phyloP scores from a whole-genome alignment of 129 eudicot species.

The Erigeron canadensis region DNA sequence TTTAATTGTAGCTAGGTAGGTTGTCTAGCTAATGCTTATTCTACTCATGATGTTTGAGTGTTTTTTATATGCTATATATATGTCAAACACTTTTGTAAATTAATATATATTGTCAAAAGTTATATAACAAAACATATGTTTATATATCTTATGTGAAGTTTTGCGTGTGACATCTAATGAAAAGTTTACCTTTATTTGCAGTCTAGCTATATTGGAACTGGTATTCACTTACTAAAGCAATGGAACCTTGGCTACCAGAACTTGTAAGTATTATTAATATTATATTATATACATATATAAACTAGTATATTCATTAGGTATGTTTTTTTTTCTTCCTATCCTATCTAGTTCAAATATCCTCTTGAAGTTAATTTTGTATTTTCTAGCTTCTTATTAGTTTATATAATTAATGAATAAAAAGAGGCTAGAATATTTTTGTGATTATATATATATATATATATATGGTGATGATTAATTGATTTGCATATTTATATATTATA shows the following conservation, averaged over 20 bases:
- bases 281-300: no score
- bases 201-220: conserved; percentile 23
- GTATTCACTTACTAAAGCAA: background rate
- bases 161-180: conserved; percentile 17
- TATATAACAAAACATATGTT: no score
- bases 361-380: background rate
- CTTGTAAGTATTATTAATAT: conserved; percentile 22
- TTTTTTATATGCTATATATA: background rate
- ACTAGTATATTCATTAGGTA: no score
- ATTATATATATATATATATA: no score
- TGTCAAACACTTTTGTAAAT: background rate
- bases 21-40: background rate
- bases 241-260: conserved; percentile 44
- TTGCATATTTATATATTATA: background rate
- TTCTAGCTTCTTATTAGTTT: background rate
- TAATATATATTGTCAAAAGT: background rate
- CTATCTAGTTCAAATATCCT: no score
- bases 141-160: no score
- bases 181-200: conserved; percentile 15
- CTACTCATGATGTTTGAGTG: background rate
- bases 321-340: no score
- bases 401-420: background rate
- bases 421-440: no score
- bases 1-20: background rate
- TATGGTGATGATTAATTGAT: background rate